Base-by-base conservation (phyloP, 805 yeast genomes). In the Clavispora fructus region DNA sequence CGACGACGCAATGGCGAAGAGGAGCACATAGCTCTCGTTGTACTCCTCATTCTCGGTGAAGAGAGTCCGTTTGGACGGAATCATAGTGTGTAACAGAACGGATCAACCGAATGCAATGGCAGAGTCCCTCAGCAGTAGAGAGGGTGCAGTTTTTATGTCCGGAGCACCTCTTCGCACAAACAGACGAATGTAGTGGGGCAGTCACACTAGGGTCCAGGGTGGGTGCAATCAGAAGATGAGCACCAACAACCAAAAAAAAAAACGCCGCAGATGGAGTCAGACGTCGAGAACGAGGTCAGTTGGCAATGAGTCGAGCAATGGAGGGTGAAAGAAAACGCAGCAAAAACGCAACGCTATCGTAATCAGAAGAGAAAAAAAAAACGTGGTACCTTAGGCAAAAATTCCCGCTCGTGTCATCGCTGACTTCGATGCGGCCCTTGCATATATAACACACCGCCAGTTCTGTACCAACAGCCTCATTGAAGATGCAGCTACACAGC, bases 1-100 rank as follows among this genome's bases (percentile, higher is more conserved):
- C 23, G 87, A 79, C 1, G 87, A 73, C 31, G 86, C 85, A 8
- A 81, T 57, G 13, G 84, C 68, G 52, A 85, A 74, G 53, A 83
- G 52, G 4, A 55, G 45, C 38, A 54, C 55, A 32, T 50, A 52
- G 42, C 56, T 53, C 41, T 49, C 42, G 40, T 50, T 53, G 29
- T 55, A 61, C 29, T 56, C 57, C 12, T 56, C 58, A 49, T 69
- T 67, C 52, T 69, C 68, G 2, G 63, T 58, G 52, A 70, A 71
- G 16, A 68, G 52, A 37, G 61, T 50, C 54, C 73, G 60, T 56
- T 60, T 59, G 35, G 65, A 57, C 42, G 65, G 50, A 43, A 58
- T 47, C 50, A 52, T 57, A 30, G 43, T 8, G 28, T 7, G 12
- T 27, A 11, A 11, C 29, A 11, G 12, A 11, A 27, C 29, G 12